phyloP scores from a whole-genome alignment of 306 rosid species.

The Acacia crassicarpa region DNA sequence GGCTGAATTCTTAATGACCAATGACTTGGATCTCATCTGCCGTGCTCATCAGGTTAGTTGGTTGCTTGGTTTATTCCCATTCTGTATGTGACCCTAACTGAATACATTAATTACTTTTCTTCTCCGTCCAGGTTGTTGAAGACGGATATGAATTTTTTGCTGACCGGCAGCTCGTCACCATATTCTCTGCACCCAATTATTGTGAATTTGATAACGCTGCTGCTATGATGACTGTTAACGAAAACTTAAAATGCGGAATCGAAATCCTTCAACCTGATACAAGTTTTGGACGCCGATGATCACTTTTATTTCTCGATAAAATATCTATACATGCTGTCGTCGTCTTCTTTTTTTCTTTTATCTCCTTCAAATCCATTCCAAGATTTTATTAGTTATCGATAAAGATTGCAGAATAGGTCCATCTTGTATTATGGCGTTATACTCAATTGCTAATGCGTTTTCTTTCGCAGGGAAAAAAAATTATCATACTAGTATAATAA shows the following conservation, averaged over 20 bases:
- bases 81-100: neutral
- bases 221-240: conserved; percentile 98
- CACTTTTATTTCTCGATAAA: too few relatives aligned
- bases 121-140: conserved; percentile 75
- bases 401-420: too few relatives aligned
- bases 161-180: conserved; percentile 86
- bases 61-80: neutral
- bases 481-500: too few relatives aligned
- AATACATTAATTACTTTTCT: neutral
- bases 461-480: too few relatives aligned
- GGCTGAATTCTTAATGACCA: conserved; percentile 74
- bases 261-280: conserved; percentile 86
- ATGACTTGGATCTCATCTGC: conserved; percentile 87
- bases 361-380: too few relatives aligned
- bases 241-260: conserved; percentile 89
- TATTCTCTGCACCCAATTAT: conserved; percentile 96
- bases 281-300: neutral
- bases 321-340: too few relatives aligned
- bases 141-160: conserved; percentile 96
- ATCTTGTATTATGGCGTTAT: too few relatives aligned
- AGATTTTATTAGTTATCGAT: too few relatives aligned
- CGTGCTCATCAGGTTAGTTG: conserved; percentile 88
- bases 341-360: too few relatives aligned
- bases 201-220: conserved; percentile 95
- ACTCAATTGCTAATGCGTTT: too few relatives aligned